Conservation (phyloP, 257 asterid genomes). For the Ophiorrhiza pumila region DNA sequence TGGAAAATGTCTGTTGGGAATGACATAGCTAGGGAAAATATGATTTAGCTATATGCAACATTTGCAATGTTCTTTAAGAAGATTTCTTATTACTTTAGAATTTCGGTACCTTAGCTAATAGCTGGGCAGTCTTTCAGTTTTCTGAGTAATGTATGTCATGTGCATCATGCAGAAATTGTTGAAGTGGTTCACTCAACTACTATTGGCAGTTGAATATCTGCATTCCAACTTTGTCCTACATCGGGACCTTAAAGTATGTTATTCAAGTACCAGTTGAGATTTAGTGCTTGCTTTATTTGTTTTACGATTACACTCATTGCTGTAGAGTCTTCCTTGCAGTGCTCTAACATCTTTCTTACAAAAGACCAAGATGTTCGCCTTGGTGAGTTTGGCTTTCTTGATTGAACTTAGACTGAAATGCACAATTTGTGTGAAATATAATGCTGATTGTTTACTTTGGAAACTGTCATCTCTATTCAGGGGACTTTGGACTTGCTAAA, state of each 20-base stretch:
- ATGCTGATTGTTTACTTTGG: slow-evolving; percentile 14
- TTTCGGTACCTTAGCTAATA: not conserved
- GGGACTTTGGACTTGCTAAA: slow-evolving; percentile 99
- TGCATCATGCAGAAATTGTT: slow-evolving; percentile 61
- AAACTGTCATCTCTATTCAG: slow-evolving; percentile 36
- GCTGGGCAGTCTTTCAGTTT: slow-evolving; percentile 1
- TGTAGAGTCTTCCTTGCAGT: slow-evolving; percentile 46
- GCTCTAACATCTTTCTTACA: slow-evolving; percentile 96
- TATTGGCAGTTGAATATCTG: slow-evolving; percentile 92
- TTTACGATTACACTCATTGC: slow-evolving; percentile 23
- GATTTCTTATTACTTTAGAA: not conserved
- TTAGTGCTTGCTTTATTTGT: slow-evolving; percentile 15
- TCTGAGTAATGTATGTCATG: slow-evolving; percentile 20
- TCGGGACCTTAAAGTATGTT: slow-evolving; percentile 87
- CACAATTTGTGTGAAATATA: slow-evolving; percentile 7
- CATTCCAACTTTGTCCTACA: slow-evolving; percentile 93
- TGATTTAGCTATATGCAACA: not conserved
- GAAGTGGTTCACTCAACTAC: slow-evolving; percentile 92
- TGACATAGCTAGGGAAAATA: not conserved
- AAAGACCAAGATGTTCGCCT: slow-evolving; percentile 91
- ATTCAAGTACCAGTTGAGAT: slow-evolving; percentile 9
- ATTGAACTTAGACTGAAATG: slow-evolving; percentile 13
- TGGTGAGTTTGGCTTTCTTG: slow-evolving; percentile 46
- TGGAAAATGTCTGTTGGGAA: not conserved
- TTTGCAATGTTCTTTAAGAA: not conserved